phyloP scores from a whole-genome alignment of 768 basidiomycete genomes.

The Phlegmacium glaucopus region DNA sequence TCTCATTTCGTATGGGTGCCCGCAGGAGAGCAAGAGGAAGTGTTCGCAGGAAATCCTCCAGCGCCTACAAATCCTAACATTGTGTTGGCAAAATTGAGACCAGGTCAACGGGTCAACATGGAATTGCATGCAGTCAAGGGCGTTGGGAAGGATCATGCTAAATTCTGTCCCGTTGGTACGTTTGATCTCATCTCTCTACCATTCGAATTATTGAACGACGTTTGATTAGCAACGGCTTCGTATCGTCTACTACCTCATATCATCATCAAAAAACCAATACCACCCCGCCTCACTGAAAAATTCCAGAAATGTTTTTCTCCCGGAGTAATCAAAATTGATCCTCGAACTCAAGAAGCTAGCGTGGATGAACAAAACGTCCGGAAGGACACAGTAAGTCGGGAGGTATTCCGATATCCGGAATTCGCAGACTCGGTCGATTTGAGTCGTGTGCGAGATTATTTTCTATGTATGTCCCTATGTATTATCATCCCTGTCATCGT shows the following conservation, averaged over 20 bases:
- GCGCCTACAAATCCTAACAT: slow-evolving; percentile 76
- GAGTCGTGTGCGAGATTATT: slow-evolving; percentile 85
- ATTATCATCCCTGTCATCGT: neutral
- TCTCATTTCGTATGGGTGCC: slow-evolving; percentile 73
- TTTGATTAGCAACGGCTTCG: slow-evolving; percentile 78
- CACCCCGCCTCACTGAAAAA: slow-evolving; percentile 70
- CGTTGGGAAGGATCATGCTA: slow-evolving; percentile 92
- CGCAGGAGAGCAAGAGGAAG: slow-evolving; percentile 72
- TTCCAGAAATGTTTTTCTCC: slow-evolving; percentile 88
- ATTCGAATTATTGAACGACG: neutral
- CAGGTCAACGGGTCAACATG: slow-evolving; percentile 84
- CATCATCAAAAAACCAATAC: slow-evolving; percentile 70
- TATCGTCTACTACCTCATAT: slow-evolving; percentile 92
- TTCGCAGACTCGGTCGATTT: slow-evolving; percentile 83
- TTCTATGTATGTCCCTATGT: slow-evolving; percentile 66
- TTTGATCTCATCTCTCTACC: slow-evolving; percentile 3
- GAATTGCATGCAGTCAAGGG: slow-evolving; percentile 92
- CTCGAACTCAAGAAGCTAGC: slow-evolving; percentile 52
- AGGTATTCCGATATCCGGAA: slow-evolving; percentile 90
- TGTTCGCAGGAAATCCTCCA: slow-evolving; percentile 54
- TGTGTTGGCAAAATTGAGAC: slow-evolving; percentile 86
- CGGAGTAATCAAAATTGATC: slow-evolving; percentile 68
- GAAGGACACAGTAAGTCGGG: slow-evolving; percentile 86
- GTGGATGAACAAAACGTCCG: slow-evolving; percentile 67
- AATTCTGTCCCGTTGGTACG: slow-evolving; percentile 92